A percentile compares a stretch with the other conserved stretches of the same genome.
phyloP scores from a whole-genome alignment of 2,329 filamentous ascomycete species.

The Teratosphaeria destructans region DNA sequence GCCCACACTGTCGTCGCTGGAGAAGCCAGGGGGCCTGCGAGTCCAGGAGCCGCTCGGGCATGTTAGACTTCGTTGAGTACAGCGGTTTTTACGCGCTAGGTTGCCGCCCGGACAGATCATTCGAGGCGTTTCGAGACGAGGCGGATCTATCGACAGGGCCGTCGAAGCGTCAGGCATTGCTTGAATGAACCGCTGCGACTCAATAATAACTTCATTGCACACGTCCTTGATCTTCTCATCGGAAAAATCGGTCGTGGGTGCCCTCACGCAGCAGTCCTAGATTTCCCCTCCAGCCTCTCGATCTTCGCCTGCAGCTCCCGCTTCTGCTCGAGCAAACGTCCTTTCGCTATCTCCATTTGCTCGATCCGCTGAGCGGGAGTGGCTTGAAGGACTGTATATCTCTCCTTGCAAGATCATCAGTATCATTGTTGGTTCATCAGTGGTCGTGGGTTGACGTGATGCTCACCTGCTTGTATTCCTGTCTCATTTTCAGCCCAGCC shows the following conservation, averaged over 20 bases:
- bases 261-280: background rate
- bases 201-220: too few relatives aligned
- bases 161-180: too few relatives aligned
- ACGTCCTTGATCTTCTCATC: background rate
- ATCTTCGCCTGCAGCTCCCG: conserved; percentile 48
- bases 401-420: conserved; percentile 23
- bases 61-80: too few relatives aligned
- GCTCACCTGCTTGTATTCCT: conserved; percentile 41
- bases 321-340: conserved; percentile 42
- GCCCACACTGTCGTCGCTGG: too few relatives aligned
- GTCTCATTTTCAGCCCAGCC: conserved; percentile 45
- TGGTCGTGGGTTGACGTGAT: background rate
- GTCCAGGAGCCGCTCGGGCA: too few relatives aligned
- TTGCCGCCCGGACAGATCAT: too few relatives aligned
- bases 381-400: conserved; percentile 33
- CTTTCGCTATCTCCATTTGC: conserved; percentile 41
- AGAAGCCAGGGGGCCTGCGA: too few relatives aligned
- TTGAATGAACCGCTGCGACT: too few relatives aligned
- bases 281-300: conserved; percentile 35
- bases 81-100: too few relatives aligned
- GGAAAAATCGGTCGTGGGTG: background rate
- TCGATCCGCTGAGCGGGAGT: conserved; percentile 45
- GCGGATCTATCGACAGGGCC: too few relatives aligned
- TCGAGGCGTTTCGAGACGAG: too few relatives aligned
- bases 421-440: background rate